Evolutionary conservation across 345 rosid species (phyloP).

Genomic region (Rhodomyrtus tomentosa): DNA sequence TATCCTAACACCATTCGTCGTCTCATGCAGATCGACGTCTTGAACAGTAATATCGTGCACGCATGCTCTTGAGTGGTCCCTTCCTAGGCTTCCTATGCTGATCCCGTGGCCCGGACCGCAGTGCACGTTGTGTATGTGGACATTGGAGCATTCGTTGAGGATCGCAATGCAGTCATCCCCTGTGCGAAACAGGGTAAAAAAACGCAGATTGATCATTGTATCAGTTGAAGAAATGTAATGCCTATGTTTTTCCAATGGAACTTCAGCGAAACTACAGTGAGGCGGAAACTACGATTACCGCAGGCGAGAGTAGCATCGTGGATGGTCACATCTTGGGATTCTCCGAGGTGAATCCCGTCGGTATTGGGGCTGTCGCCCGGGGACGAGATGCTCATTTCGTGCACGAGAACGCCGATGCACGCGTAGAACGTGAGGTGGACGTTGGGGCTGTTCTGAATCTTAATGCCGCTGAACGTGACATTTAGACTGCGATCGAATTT

Average conservation of each 20-base stretch:
- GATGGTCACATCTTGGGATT: conserved; percentile 14
- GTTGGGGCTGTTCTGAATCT: conserved; percentile 22
- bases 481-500: conserved; percentile 9
- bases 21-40: conserved; percentile 6
- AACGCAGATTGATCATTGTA: background rate
- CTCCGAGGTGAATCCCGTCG: conserved; percentile 28
- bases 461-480: background rate
- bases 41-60: conserved; percentile 19
- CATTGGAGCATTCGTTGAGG: conserved; percentile 17
- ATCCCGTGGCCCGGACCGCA: conserved; percentile 34
- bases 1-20: conserved; percentile 22
- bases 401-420: conserved; percentile 7
- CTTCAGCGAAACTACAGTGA: background rate
- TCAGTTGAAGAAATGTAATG: background rate
- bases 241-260: background rate
- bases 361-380: conserved; percentile 31
- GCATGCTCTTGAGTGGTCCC: conserved; percentile 14
- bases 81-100: conserved; percentile 32
- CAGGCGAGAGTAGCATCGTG: conserved; percentile 1
- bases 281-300: background rate
- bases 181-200: background rate
- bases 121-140: conserved; percentile 11
- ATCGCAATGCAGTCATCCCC: conserved; percentile 35
- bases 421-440: conserved; percentile 21
- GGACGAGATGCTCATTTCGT: conserved; percentile 12